phyloP scores from a whole-genome alignment of 2,329 filamentous ascomycete species.

The Periglandula ipomoeae region DNA sequence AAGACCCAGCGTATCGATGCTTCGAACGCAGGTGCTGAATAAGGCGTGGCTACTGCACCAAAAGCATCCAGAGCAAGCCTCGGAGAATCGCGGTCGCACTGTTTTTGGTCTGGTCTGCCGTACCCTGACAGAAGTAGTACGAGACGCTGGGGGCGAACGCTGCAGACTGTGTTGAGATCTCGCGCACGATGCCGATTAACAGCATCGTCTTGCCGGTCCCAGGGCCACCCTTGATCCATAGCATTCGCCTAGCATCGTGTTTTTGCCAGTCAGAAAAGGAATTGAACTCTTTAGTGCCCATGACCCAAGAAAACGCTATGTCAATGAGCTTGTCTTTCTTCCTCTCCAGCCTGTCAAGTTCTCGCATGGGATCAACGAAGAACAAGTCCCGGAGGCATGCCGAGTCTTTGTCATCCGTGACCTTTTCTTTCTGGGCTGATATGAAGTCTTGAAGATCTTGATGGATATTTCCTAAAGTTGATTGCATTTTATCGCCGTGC shows the following conservation, averaged over 20 bases:
- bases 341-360: constrained; percentile 10
- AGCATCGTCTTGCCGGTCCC: constrained; percentile 31
- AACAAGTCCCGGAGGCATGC: constrained; percentile 11
- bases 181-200: constrained; percentile 19
- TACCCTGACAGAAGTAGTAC: constrained; percentile 34
- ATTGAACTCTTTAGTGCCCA: constrained; percentile 7
- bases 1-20: constrained; percentile 22
- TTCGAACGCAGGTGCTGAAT: constrained; percentile 25
- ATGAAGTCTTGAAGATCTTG: constrained; percentile 11
- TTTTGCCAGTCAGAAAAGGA: constrained; percentile 20
- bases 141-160: constrained; percentile 9
- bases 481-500: constrained; percentile 9
- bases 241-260: constrained; percentile 13
- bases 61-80: constrained; percentile 30
- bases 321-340: constrained; percentile 11
- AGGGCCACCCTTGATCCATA: constrained; percentile 26
- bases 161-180: constrained; percentile 12
- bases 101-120: constrained; percentile 20
- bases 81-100: constrained; percentile 26
- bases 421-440: constrained; percentile 8
- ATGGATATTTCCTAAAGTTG: constrained; percentile 8
- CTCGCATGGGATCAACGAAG: constrained; percentile 9
- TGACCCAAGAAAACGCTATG: constrained; percentile 10
- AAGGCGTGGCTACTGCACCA: constrained; percentile 18
- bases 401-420: constrained; percentile 9